A percentile compares a stretch with the other conserved stretches of the same genome.
phyloP scores from a whole-genome alignment of 345 rosid species.

The Camelina hispida region DNA sequence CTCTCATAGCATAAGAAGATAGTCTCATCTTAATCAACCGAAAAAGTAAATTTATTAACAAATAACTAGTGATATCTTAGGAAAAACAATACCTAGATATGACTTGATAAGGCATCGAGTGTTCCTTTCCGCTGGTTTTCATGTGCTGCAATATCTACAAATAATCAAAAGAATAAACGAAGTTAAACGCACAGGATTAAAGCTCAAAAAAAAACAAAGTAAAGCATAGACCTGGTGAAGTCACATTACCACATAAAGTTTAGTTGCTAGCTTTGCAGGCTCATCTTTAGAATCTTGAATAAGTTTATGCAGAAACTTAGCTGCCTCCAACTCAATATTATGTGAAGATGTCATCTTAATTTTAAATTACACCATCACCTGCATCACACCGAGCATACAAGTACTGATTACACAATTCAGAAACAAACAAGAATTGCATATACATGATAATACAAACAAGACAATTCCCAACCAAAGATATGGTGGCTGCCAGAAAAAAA shows the following conservation, averaged over 20 bases:
- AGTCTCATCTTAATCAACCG: neutral
- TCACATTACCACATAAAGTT: constrained; percentile 77
- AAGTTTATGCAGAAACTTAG: constrained; percentile 96
- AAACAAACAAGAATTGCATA: neutral
- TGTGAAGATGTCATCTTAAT: constrained; percentile 70
- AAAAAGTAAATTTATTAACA: neutral
- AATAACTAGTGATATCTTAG: neutral
- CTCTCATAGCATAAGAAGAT: constrained; percentile 7
- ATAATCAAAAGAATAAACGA: constrained; percentile 28
- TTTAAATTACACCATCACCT: constrained; percentile 38
- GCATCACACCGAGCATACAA: constrained; percentile 35
- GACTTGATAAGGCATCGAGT: constrained; percentile 99
- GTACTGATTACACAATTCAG: neutral
- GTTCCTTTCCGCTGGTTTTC: constrained; percentile 97
- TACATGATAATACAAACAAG: neutral
- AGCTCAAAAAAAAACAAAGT: neutral
- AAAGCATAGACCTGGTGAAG: constrained; percentile 29
- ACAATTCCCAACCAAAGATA: neutral
- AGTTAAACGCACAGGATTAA: constrained; percentile 25
- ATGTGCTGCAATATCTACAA: constrained; percentile 93
- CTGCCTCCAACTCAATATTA: constrained; percentile 96
- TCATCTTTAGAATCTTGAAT: constrained; percentile 98
- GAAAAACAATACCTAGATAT: constrained; percentile 75
- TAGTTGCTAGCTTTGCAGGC: constrained; percentile 92
- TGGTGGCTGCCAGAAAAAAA: neutral